Conservation (phyloP, 179 eudicot species). For the Silene noctiflora region DNA sequence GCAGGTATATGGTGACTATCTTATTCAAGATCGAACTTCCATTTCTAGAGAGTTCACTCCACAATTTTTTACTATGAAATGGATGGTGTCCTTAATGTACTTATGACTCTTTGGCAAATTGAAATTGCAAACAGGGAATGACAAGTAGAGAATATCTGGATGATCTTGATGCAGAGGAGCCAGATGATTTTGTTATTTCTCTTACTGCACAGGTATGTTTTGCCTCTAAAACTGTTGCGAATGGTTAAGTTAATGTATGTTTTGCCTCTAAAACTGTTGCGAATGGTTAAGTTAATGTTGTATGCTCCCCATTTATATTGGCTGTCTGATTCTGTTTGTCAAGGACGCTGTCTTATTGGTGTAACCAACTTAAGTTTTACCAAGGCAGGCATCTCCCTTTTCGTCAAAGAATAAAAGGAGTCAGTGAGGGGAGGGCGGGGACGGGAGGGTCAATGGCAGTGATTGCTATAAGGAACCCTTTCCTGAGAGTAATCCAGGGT, state of each 20-base stretch:
- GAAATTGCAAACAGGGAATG: constrained; percentile 63
- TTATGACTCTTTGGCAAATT: constrained; percentile 21
- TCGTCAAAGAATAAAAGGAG: not conserved
- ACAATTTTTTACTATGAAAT: not conserved
- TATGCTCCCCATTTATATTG: not conserved
- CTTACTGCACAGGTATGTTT: constrained; percentile 75
- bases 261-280: constrained; percentile 10
- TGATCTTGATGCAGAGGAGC: constrained; percentile 99
- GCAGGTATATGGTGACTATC: constrained; percentile 59
- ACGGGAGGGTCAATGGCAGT: not conserved
- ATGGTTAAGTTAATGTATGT: constrained; percentile 36
- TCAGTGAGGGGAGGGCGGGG: not conserved
- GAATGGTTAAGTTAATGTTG: not conserved
- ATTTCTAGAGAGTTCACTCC: constrained; percentile 3
- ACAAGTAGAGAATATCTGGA: constrained; percentile 79
- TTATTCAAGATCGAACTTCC: not conserved
- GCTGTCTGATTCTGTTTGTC: constrained; percentile 4
- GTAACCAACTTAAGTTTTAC: not conserved
- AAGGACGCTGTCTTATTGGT: not conserved
- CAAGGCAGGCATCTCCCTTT: not conserved
- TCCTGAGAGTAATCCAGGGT: not conserved
- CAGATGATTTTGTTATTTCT: constrained; percentile 93
- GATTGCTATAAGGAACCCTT: not conserved
- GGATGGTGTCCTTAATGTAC: constrained; percentile 9
- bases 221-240: constrained; percentile 4